Conservation (phyloP, 2,329 filamentous ascomycete species). For the Ceratocystis cacaofunesta region DNA sequence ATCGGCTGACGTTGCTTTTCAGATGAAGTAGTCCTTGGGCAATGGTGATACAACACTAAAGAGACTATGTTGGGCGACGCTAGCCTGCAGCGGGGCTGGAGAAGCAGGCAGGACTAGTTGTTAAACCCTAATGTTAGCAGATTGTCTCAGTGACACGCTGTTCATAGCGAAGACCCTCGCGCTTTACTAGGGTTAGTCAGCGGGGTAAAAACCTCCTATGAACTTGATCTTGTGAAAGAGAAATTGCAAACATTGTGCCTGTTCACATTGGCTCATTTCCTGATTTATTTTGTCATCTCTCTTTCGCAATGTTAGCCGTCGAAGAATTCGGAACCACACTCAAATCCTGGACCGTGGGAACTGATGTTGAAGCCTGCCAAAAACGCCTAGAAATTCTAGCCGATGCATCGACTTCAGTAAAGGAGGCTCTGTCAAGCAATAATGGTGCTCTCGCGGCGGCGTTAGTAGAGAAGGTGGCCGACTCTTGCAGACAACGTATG, state of each 20-base stretch:
- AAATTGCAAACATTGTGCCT: neutral
- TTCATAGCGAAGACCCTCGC: neutral
- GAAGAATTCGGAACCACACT: constrained; percentile 2
- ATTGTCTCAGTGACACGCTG: neutral
- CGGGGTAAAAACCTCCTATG: neutral
- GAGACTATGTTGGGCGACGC: neutral
- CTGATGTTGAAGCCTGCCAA: constrained; percentile 2
- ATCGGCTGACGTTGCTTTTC: neutral
- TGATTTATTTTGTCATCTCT: neutral
- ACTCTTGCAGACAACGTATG: constrained; percentile 16
- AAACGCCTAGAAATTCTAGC: constrained; percentile 10
- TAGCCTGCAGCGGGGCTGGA: neutral
- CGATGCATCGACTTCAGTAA: neutral
- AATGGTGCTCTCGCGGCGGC: neutral
- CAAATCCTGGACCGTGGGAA: constrained; percentile 11
- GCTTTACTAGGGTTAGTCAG: neutral
- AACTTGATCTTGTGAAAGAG: neutral
- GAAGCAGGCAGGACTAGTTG: neutral
- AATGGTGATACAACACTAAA: neutral
- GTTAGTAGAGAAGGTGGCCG: constrained; percentile 11
- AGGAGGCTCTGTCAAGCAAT: neutral
- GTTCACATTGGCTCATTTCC: neutral
- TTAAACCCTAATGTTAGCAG: neutral
- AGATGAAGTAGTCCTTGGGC: neutral
- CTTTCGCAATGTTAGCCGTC: constrained; percentile 1